Evolutionary conservation across 2,329 filamentous ascomycete genomes (phyloP).

Genomic region (Ophidiomyces ophidiicola): DNA sequence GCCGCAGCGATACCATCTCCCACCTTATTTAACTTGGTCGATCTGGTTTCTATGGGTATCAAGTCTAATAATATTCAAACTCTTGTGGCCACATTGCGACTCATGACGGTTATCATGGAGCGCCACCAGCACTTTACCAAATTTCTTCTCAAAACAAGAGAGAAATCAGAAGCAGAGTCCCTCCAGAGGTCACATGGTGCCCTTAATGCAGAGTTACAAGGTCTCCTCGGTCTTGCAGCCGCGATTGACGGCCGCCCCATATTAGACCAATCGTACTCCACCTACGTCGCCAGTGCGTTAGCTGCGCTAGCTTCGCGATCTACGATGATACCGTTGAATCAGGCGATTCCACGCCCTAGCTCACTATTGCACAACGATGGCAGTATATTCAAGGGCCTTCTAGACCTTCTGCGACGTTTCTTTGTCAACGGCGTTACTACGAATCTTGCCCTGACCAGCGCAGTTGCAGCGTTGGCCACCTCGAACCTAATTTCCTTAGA

Average conservation of each 20-base stretch:
- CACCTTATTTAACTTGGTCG: conserved; percentile 81
- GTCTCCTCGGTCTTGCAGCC: conserved; percentile 28
- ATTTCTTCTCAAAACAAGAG: conserved; percentile 49
- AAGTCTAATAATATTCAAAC: conserved; percentile 78
- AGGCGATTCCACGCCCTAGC: conserved; percentile 34
- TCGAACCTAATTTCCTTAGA: conserved; percentile 78
- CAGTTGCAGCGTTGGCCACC: conserved; percentile 66
- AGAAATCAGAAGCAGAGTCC: conserved; percentile 7
- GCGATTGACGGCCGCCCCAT: conserved; percentile 29
- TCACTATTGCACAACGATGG: conserved; percentile 53
- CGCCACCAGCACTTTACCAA: conserved; percentile 77
- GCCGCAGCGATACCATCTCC: conserved; percentile 68
- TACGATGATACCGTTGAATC: conserved; percentile 42
- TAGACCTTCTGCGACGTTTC: conserved; percentile 60
- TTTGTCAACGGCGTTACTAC: conserved; percentile 84
- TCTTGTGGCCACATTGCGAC: conserved; percentile 73
- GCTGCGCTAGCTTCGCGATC: conserved; percentile 33
- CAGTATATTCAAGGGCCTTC: conserved; percentile 40
- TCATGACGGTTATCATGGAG: conserved; percentile 74
- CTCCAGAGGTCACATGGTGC: conserved; percentile 28
- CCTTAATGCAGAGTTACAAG: conserved; percentile 31
- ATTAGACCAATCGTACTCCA: conserved; percentile 33
- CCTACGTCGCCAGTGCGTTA: conserved; percentile 42
- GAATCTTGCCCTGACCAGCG: conserved; percentile 76
- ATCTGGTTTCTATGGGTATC: conserved; percentile 76